Evolutionary conservation across 208 protist species (phyloP), one percentile per base, ranked within the genome.

Genomic region (Wallacemonas sp.): DNA sequence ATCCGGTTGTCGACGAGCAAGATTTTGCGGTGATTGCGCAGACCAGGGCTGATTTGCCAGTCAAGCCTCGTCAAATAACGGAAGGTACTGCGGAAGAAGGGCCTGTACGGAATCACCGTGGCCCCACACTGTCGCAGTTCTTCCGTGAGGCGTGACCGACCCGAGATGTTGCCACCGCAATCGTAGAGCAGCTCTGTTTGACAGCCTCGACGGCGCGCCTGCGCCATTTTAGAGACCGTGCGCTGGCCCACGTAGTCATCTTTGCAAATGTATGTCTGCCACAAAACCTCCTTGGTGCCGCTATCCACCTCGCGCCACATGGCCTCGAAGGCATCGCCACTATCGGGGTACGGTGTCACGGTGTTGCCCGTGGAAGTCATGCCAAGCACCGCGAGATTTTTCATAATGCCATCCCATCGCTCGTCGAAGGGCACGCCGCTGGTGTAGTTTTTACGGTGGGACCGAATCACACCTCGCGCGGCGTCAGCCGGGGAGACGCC

Each of bases 231-330:
- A 12, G 62, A 30, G 8, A 97, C 66, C 21, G 94, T 97, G 14
- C 66, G 39, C 51, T 77, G 62, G 1, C 94, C 94, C 11, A 96
- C 80, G 42, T 73, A 59, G 65, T 97, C 94, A 61, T 96, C 87
- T 53, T 96, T 96, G 69, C 90, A 95, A 39, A 97, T 97, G 74
- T 97, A 97, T n/a, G 91, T 96, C 70, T 96, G 87, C 91, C 90
- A 95, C 22, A 89, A 67, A 46, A 96, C 87, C 56, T 81, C 80
- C 44, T 79, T 41, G 19, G 75, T 77, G 2, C 88, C 87, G 11
- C n/a, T 26, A 61, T 96, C 89, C 8, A 97, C 71, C n/a, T 77
- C 88, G n/a, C 65, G 44, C 92, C 94, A 97, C 84, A 96, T 96
- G 5, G 59, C 27, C 49, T 76, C 53, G 58, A 94, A 97, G n/a